Percentiles rank a stretch among this genome's conserved stretches.
Evolutionary conservation across 169 alveolate species (phyloP).

Genomic region (Plasmodium cynomolgi): DNA sequence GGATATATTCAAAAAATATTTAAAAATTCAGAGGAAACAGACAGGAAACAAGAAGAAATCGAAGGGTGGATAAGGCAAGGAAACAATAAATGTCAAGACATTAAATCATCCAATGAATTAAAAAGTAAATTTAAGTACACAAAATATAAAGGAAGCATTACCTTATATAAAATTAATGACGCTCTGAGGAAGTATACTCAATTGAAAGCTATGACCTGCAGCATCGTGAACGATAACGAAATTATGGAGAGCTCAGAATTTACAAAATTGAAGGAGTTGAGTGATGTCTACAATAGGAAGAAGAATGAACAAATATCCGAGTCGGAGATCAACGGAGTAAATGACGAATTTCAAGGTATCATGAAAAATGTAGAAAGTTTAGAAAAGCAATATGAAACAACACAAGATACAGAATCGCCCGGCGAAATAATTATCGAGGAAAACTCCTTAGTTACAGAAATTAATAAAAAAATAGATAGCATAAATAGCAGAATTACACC

Average conservation of each 20-base stretch:
- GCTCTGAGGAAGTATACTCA: neutral
- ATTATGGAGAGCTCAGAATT: constrained; percentile 4
- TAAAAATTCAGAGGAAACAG: constrained; percentile 17
- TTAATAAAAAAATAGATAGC: neutral
- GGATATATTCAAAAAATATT: neutral
- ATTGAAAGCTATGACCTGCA: neutral
- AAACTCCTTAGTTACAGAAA: neutral
- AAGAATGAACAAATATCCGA: neutral
- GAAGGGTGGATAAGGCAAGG: constrained; percentile 10
- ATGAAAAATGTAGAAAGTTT: neutral
- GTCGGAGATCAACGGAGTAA: neutral
- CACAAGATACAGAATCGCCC: neutral
- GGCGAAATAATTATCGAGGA: neutral
- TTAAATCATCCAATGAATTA: constrained; percentile 6
- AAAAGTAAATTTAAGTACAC: neutral
- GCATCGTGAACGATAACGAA: neutral
- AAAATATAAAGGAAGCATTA: neutral
- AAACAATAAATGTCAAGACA: neutral
- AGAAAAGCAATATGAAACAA: neutral
- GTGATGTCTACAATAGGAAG: neutral
- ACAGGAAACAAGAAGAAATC: neutral
- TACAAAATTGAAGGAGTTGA: constrained; percentile 6
- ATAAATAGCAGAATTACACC: neutral
- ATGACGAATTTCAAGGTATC: neutral
- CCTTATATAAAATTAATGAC: constrained; percentile 9